phyloP scores from a whole-genome alignment of 2,329 filamentous ascomycete species.

The Zymoseptoria brevis region DNA sequence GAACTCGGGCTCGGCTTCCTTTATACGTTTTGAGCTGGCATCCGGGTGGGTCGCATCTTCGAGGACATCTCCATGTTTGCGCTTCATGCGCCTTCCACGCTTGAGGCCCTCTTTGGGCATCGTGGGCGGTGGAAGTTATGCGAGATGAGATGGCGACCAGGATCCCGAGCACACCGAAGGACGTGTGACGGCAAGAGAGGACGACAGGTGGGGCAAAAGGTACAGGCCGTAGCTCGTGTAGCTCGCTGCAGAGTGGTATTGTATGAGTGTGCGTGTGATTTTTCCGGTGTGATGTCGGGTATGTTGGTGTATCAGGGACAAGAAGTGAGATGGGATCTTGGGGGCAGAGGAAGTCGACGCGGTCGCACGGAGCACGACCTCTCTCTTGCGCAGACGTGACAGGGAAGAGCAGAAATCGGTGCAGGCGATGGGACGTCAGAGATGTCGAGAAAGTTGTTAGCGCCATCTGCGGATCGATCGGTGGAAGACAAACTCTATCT shows the following conservation, averaged over 20 bases:
- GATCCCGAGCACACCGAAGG: neutral
- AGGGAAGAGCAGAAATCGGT: neutral
- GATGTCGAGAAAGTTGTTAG: no score
- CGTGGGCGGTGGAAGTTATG: slow-evolving; percentile 5
- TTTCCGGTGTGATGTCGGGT: neutral
- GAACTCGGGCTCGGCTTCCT: slow-evolving; percentile 24
- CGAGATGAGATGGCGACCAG: neutral
- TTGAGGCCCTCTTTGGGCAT: slow-evolving; percentile 57
- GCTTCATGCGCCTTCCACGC: slow-evolving; percentile 49
- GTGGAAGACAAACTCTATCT: neutral
- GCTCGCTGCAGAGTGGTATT: neutral
- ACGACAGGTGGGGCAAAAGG: neutral
- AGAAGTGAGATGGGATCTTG: neutral
- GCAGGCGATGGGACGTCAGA: no score
- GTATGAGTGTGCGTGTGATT: neutral
- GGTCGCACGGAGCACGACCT: neutral
- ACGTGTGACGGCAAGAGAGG: neutral
- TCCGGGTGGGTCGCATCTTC: slow-evolving; percentile 31
- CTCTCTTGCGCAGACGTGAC: neutral
- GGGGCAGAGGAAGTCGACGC: neutral
- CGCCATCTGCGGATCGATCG: neutral
- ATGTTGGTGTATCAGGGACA: neutral
- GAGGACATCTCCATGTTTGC: slow-evolving; percentile 41
- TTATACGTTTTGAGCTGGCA: slow-evolving; percentile 32
- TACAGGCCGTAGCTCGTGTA: neutral